phyloP scores from a whole-genome alignment of 495 filamentous ascomycete species.

The Elaphomyces granulatus region DNA sequence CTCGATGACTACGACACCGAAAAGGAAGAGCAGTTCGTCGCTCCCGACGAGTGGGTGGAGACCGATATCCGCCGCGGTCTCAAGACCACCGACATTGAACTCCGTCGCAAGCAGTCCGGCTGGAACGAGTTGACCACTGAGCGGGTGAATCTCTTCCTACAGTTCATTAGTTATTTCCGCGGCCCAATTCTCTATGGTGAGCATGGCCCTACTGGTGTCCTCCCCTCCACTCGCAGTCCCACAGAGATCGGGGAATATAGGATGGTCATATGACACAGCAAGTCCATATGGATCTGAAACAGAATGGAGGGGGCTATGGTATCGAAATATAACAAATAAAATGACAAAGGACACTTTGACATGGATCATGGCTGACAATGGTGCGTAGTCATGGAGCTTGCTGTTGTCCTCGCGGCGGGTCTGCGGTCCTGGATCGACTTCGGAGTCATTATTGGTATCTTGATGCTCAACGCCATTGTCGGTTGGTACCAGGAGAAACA shows the following conservation, averaged over 20 bases:
- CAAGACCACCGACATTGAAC: constrained; percentile 41
- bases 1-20: background rate
- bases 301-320: background rate
- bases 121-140: constrained; percentile 65
- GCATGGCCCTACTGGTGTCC: no score
- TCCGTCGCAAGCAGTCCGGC: constrained; percentile 49
- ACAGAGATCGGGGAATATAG: no score
- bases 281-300: no score
- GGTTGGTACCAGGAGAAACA: constrained; percentile 85
- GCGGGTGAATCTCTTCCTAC: constrained; percentile 62
- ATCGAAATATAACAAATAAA: background rate
- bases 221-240: no score
- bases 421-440: constrained; percentile 75
- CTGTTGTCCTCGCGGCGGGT: constrained; percentile 64
- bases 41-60: constrained; percentile 57
- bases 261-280: no score
- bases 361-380: constrained; percentile 8
- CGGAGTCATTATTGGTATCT: constrained; percentile 73
- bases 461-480: constrained; percentile 63
- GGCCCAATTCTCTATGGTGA: constrained; percentile 76
- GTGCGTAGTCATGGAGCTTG: constrained; percentile 63
- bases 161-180: constrained; percentile 67
- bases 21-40: constrained; percentile 33
- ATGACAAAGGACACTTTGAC: background rate
- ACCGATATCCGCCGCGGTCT: constrained; percentile 56